These are phyloP conservation scores for Syzygium syzygioides DNA, from an alignment of 441 rosid species.

Conservation along the genomic window DNA sequence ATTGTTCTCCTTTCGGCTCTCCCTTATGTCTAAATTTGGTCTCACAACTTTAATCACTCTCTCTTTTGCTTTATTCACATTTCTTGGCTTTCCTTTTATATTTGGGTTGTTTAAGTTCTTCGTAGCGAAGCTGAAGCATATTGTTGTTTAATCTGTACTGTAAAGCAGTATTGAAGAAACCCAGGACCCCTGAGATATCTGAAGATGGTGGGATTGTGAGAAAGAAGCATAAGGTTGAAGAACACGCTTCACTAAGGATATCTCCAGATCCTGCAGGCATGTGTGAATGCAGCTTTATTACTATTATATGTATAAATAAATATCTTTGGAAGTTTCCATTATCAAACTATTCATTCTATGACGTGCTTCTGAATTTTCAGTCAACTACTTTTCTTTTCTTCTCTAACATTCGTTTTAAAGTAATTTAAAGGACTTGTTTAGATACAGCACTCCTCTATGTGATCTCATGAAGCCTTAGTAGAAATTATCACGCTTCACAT, in stretches of 20 bases:
- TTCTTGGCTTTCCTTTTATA: neutral
- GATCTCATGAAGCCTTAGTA: neutral
- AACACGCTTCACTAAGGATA: conserved; percentile 10
- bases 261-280: conserved; percentile 28
- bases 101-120: neutral
- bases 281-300: neutral
- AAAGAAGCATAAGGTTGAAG: conserved; percentile 14
- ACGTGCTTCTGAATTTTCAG: neutral
- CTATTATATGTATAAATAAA: neutral
- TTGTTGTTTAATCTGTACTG: neutral
- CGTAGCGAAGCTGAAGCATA: neutral
- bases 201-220: conserved; percentile 21
- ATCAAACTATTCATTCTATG: neutral
- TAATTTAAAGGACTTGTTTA: neutral
- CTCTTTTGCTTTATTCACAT: neutral
- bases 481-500: neutral
- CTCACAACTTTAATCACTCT: neutral
- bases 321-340: neutral
- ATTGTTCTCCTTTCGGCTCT: neutral
- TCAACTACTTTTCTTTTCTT: neutral
- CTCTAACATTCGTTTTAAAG: neutral
- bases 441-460: neutral
- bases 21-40: neutral
- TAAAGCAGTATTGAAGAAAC: conserved; percentile 35
- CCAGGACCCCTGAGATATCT: conserved; percentile 11